Evolutionary conservation across 768 basidiomycete genomes (phyloP).

Genomic region (Calocybe gangraenosa): DNA sequence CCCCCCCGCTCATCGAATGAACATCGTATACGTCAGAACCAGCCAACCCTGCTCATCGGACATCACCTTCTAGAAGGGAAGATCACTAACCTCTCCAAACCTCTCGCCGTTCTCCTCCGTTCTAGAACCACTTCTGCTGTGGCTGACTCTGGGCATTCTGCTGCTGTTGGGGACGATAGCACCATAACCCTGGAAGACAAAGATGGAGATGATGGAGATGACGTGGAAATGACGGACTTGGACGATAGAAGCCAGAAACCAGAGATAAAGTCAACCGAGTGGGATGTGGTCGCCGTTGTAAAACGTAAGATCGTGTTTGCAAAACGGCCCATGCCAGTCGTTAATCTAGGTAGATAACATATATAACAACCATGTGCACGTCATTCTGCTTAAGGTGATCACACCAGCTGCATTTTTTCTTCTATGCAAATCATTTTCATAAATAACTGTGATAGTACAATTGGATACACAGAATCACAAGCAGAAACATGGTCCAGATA

Average conservation of each 20-base stretch:
- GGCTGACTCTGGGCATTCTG: not conserved
- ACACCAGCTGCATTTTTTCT: too few species aligned
- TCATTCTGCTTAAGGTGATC: too few species aligned
- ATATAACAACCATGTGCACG: too few species aligned
- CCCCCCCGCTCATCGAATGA: too few species aligned
- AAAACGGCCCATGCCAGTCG: slow-evolving; percentile 77
- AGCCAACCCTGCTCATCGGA: slow-evolving; percentile 77
- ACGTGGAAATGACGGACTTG: slow-evolving; percentile 17
- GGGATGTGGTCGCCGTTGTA: slow-evolving; percentile 67
- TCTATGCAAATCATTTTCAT: not conserved
- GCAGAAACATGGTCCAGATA: too few species aligned
- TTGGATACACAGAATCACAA: too few species aligned
- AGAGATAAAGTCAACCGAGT: slow-evolving; percentile 25
- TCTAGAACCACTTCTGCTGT: slow-evolving; percentile 17
- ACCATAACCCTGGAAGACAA: too few species aligned
- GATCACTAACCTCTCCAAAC: slow-evolving; percentile 69
- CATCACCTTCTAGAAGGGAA: slow-evolving; percentile 91
- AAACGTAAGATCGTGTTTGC: slow-evolving; percentile 82
- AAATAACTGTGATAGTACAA: not conserved
- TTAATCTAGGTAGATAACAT: slow-evolving; percentile 18
- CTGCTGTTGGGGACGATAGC: too few species aligned
- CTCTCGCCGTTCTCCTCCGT: slow-evolving; percentile 72
- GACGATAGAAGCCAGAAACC: slow-evolving; percentile 16
- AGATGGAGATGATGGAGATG: slow-evolving; percentile 9
- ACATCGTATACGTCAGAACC: slow-evolving; percentile 43